Conservation (phyloP, 306 rosid genomes). For the Casuarina equisetifolia region DNA sequence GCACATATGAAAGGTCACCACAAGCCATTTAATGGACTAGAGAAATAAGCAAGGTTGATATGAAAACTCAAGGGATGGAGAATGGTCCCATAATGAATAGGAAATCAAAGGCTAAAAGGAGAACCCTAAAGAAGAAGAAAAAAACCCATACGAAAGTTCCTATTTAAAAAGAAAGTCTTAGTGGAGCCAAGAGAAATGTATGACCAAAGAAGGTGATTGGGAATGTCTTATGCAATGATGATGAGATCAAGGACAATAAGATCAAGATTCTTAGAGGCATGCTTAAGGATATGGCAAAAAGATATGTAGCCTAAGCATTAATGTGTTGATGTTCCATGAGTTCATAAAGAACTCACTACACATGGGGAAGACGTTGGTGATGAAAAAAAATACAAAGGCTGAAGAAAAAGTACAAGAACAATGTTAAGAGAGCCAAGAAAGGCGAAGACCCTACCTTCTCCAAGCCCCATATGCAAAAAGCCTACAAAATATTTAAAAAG, state of each 20-base stretch:
- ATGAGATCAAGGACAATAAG: slow-evolving; percentile 41
- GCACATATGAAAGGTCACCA: too few species aligned
- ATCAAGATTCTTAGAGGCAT: slow-evolving; percentile 45
- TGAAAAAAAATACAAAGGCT: slow-evolving; percentile 51
- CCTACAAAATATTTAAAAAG: slow-evolving; percentile 50
- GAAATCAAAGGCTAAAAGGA: too few species aligned
- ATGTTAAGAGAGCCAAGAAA: slow-evolving; percentile 29
- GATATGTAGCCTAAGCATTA: slow-evolving; percentile 32
- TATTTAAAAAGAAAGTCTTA: too few species aligned
- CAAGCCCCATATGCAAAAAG: slow-evolving; percentile 40
- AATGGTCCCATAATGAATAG: too few species aligned
- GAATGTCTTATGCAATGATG: too few species aligned
- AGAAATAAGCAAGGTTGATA: too few species aligned
- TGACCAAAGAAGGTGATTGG: too few species aligned
- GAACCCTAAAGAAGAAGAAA: too few species aligned
- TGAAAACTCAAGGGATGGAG: too few species aligned
- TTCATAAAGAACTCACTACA: slow-evolving; percentile 47
- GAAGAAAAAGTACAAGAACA: slow-evolving; percentile 50
- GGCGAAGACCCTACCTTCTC: slow-evolving; percentile 25
- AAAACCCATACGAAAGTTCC: too few species aligned
- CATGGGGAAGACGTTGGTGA: slow-evolving; percentile 39
- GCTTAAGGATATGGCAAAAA: slow-evolving; percentile 32
- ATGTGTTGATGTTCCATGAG: slow-evolving; percentile 36
- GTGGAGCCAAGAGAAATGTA: too few species aligned
- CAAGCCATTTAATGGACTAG: too few species aligned